A percentile compares a stretch with the other conserved stretches of the same genome.
Conservation (phyloP, 345 rosid genomes). For the Brassica incana region DNA sequence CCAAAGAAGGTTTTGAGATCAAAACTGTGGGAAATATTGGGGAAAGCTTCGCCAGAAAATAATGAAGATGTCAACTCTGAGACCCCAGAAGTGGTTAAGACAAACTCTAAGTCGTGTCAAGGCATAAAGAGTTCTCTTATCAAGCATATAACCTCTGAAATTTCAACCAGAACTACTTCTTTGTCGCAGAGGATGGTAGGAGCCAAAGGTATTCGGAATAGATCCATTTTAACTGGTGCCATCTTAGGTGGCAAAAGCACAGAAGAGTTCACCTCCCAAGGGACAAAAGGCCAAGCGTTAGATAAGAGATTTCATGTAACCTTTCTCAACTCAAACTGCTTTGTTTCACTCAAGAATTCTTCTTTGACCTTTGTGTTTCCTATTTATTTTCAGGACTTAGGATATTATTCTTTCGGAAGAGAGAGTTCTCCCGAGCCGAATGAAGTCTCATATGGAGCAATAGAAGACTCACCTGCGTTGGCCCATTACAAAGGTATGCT, state of each 20-base stretch:
- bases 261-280: too few relatives aligned
- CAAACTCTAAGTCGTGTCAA: conserved; percentile 41
- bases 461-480: conserved; percentile 50
- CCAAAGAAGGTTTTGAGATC: conserved; percentile 55
- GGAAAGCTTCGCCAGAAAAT: conserved; percentile 61
- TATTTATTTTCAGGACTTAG: conserved; percentile 52
- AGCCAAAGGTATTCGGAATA: too few relatives aligned
- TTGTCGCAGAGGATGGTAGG: too few relatives aligned
- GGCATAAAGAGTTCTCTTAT: not conserved
- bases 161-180: too few relatives aligned
- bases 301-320: conserved; percentile 52
- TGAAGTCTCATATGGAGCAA: conserved; percentile 46
- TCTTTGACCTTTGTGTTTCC: conserved; percentile 42
- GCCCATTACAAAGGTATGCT: conserved; percentile 36
- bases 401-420: conserved; percentile 44
- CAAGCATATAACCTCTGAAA: too few relatives aligned
- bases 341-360: not conserved
- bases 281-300: too few relatives aligned
- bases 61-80: conserved; percentile 26
- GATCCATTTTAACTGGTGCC: too few relatives aligned
- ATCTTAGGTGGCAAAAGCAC: too few relatives aligned
- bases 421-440: conserved; percentile 36
- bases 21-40: conserved; percentile 77
- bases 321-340: conserved; percentile 36
- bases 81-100: conserved; percentile 36